Conservation (phyloP, 495 filamentous ascomycete genomes). For the Thozetella sp. region DNA sequence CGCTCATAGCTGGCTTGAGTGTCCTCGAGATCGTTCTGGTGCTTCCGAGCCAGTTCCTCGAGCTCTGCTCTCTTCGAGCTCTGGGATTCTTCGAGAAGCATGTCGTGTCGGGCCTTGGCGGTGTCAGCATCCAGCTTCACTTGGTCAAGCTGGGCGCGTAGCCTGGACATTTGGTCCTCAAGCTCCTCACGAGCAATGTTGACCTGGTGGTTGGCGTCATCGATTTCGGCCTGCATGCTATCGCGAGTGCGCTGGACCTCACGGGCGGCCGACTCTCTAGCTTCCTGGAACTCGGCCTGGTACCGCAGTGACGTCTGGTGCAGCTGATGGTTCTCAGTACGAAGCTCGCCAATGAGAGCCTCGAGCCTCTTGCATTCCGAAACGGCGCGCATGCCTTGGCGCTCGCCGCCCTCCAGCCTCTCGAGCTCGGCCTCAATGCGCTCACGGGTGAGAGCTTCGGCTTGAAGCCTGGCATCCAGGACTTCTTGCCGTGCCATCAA, state of each 20-base stretch:
- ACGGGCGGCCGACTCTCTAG: slow-evolving; percentile 70
- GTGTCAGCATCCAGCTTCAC: slow-evolving; percentile 74
- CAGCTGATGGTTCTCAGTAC: slow-evolving; percentile 69
- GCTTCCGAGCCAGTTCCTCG: slow-evolving; percentile 66
- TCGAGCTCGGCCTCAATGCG: slow-evolving; percentile 79
- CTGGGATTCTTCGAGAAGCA: slow-evolving; percentile 75
- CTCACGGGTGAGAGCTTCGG: slow-evolving; percentile 76
- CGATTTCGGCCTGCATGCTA: slow-evolving; percentile 78
- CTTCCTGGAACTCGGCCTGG: slow-evolving; percentile 82
- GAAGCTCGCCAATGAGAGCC: slow-evolving; percentile 61
- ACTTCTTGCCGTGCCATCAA: slow-evolving; percentile 76
- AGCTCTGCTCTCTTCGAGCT: slow-evolving; percentile 64
- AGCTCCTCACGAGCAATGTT: slow-evolving; percentile 77
- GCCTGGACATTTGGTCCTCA: slow-evolving; percentile 68
- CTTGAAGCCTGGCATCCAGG: slow-evolving; percentile 73
- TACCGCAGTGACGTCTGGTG: slow-evolving; percentile 66
- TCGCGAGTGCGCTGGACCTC: slow-evolving; percentile 79
- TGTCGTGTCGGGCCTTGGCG: slow-evolving; percentile 69
- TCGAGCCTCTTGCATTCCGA: slow-evolving; percentile 65
- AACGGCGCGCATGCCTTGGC: slow-evolving; percentile 62
- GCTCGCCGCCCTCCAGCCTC: slow-evolving; percentile 73
- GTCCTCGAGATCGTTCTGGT: slow-evolving; percentile 73
- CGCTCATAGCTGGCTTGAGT: slow-evolving; percentile 71
- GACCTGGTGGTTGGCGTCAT: slow-evolving; percentile 79
- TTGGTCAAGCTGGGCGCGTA: slow-evolving; percentile 71